Conservation (phyloP, 176 grass and related monocot species). For the Alloteropsis semialata region DNA sequence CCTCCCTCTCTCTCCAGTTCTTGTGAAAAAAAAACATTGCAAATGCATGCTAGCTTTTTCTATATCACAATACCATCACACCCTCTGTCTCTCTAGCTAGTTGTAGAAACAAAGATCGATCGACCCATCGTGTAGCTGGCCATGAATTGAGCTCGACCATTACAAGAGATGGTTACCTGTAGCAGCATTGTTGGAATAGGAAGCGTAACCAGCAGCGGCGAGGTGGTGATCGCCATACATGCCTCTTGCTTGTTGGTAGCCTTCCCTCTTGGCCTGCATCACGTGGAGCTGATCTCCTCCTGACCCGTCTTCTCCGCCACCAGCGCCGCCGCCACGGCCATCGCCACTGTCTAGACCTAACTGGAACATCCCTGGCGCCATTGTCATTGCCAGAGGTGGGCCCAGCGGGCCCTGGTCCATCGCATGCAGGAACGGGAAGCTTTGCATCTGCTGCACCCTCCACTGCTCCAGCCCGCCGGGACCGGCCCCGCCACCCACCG, state of each 20-base stretch:
- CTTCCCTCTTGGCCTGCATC: conserved; percentile 40
- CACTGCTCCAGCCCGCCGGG: conserved; percentile 41
- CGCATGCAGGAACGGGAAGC: conserved; percentile 61
- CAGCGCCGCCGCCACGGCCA: background rate
- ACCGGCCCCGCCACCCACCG: background rate
- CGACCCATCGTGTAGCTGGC: background rate
- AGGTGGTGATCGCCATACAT: conserved; percentile 41
- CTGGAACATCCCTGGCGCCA: conserved; percentile 42
- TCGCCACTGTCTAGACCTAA: conserved; percentile 11
- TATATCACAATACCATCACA: conserved; percentile 37
- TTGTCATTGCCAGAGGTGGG: conserved; percentile 26
- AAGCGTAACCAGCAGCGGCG: conserved; percentile 28
- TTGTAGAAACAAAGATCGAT: background rate
- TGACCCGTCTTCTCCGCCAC: conserved; percentile 17
- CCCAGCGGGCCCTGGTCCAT: conserved; percentile 36
- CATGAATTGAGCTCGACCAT: background rate
- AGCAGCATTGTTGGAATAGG: conserved; percentile 33
- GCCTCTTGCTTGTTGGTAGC: conserved; percentile 22
- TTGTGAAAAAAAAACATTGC: conserved; percentile 16
- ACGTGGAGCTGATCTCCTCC: conserved; percentile 20
- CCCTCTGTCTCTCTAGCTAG: conserved; percentile 27
- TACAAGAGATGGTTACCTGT: conserved; percentile 68
- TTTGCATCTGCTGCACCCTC: conserved; percentile 55
- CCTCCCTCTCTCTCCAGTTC: conserved; percentile 17
- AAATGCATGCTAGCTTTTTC: conserved; percentile 23